These are phyloP conservation scores for Paramecium pentaurelia DNA, from an alignment of 73 alveolate species.

Conservation along the genomic window DNA sequence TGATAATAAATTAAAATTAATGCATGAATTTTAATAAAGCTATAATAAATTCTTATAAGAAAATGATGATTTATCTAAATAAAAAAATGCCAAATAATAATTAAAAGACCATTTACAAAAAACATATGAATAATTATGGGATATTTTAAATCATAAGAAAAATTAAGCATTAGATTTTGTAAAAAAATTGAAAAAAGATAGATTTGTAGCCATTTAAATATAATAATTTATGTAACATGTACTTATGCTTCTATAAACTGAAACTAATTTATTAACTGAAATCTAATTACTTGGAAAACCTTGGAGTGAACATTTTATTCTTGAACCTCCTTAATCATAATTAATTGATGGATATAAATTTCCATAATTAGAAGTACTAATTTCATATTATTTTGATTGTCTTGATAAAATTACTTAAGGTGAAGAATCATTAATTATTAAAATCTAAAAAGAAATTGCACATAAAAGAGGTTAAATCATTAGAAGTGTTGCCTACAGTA, in stretches of 20 bases:
- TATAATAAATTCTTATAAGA: conserved; percentile 11
- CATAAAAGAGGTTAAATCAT: neutral
- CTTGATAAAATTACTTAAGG: neutral
- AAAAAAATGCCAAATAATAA: conserved; percentile 27
- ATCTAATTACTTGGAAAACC: neutral
- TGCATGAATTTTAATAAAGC: neutral
- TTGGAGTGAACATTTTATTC: conserved; percentile 40
- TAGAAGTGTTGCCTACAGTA: neutral
- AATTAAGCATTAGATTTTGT: conserved; percentile 8
- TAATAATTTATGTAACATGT: conserved; percentile 27
- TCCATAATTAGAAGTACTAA: neutral
- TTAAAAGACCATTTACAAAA: neutral
- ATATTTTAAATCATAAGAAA: neutral
- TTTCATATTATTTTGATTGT: neutral
- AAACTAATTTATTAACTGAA: neutral
- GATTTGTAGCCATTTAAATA: neutral
- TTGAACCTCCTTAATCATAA: conserved; percentile 43
- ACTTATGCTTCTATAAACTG: conserved; percentile 4
- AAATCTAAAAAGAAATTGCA: neutral
- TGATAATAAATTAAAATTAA: neutral
- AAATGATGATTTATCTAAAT: conserved; percentile 34
- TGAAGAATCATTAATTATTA: neutral
- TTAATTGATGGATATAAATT: neutral
- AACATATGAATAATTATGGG: conserved; percentile 24
- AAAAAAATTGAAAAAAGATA: neutral